These are phyloP conservation scores for Kwoniella shivajii DNA, from an alignment of 1,284 basidiomycete species.

Conservation along the genomic window DNA sequence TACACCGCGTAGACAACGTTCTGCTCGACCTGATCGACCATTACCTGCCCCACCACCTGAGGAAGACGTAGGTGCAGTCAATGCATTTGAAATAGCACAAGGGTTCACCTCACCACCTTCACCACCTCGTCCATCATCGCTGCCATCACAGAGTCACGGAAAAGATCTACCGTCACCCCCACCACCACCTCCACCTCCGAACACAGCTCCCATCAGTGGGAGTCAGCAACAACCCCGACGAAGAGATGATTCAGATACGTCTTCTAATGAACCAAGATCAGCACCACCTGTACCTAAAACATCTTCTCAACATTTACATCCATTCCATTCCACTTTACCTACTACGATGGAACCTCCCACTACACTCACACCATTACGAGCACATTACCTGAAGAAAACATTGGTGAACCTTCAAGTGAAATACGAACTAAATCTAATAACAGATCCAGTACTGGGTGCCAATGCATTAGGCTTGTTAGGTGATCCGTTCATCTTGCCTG, in stretches of 20 bases:
- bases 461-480: conserved; percentile 84
- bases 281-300: conserved; percentile 11
- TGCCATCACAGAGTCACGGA: background rate
- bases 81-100: conserved; percentile 34
- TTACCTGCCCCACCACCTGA: conserved; percentile 36
- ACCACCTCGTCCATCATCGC: conserved; percentile 23
- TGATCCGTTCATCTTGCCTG: conserved; percentile 73
- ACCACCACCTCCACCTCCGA: background rate
- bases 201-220: too few relatives aligned
- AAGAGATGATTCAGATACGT: too few relatives aligned
- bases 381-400: conserved; percentile 95
- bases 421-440: conserved; percentile 72
- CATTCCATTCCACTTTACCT: conserved; percentile 40
- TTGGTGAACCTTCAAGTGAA: conserved; percentile 82
- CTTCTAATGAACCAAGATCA: background rate
- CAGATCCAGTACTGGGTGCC: conserved; percentile 60
- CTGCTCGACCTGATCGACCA: conserved; percentile 30
- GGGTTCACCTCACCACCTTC: conserved; percentile 42
- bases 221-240: too few relatives aligned
- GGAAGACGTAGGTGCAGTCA: conserved; percentile 32
- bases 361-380: conserved; percentile 75
- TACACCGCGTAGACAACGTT: conserved; percentile 27
- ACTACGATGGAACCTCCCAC: conserved; percentile 33
- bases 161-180: conserved; percentile 16
- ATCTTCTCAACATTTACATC: conserved; percentile 39